These are phyloP conservation scores for Aspergillus tanneri DNA, from an alignment of 2,329 filamentous ascomycete genomes.

Conservation along the genomic window DNA sequence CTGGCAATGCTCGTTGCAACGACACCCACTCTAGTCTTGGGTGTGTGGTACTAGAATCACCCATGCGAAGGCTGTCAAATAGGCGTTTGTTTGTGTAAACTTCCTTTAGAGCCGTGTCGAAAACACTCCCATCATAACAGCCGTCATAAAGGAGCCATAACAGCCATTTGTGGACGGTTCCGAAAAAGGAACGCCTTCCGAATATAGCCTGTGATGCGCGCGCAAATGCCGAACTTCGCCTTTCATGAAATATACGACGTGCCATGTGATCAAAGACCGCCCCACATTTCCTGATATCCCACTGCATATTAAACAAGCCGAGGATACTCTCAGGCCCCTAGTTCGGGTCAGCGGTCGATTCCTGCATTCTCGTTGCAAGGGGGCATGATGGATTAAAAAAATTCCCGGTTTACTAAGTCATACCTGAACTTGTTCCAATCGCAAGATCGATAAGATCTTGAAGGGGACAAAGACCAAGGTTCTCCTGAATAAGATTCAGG, in stretches of 20 bases:
- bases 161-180: slow-evolving; percentile 12
- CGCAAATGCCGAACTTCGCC: slow-evolving; percentile 8
- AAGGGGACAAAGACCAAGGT: slow-evolving; percentile 10
- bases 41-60: not conserved
- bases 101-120: slow-evolving; percentile 16
- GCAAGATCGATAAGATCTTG: slow-evolving; percentile 16
- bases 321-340: slow-evolving; percentile 16
- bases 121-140: slow-evolving; percentile 19
- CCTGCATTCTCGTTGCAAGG: too few relatives aligned
- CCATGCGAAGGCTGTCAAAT: slow-evolving; percentile 12
- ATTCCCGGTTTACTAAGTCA: too few relatives aligned
- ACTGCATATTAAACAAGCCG: slow-evolving; percentile 14
- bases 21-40: slow-evolving; percentile 12
- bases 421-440: slow-evolving; percentile 18
- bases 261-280: slow-evolving; percentile 12
- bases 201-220: slow-evolving; percentile 3
- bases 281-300: slow-evolving; percentile 9
- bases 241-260: slow-evolving; percentile 14
- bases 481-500: slow-evolving; percentile 15
- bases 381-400: too few relatives aligned
- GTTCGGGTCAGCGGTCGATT: not conserved
- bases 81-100: slow-evolving; percentile 14
- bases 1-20: slow-evolving; percentile 19
- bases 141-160: slow-evolving; percentile 20
- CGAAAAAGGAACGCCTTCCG: slow-evolving; percentile 8